These are phyloP conservation scores for Sporothrix schenckii DNA, from an alignment of 2,329 filamentous ascomycete genomes.

Conservation along the genomic window DNA sequence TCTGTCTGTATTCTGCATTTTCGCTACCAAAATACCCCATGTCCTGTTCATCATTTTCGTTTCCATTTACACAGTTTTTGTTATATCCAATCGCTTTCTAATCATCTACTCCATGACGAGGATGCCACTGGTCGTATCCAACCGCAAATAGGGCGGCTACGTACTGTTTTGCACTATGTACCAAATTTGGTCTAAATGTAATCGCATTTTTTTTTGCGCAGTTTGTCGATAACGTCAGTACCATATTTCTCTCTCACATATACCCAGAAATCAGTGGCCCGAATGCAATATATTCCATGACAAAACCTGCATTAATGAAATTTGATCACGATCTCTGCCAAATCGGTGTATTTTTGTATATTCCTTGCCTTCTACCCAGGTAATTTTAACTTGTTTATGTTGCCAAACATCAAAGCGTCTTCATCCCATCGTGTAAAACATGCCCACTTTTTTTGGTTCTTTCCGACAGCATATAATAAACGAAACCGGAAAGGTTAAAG, in stretches of 20 bases:
- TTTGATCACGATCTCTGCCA: background rate
- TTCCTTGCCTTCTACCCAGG: conserved; percentile 20
- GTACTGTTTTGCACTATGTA: background rate
- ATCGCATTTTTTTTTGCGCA: too few species aligned
- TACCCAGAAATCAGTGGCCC: background rate
- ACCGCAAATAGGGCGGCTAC: background rate
- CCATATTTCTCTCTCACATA: background rate
- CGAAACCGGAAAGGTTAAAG: background rate
- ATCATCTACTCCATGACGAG: background rate
- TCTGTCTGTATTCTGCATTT: conserved; percentile 4
- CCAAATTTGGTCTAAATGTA: background rate
- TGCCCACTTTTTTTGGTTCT: background rate
- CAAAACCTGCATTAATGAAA: background rate
- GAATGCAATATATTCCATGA: background rate
- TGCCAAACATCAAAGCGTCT: background rate
- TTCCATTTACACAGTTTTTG: background rate
- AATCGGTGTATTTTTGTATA: background rate
- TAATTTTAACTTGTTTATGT: background rate
- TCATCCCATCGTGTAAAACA: conserved; percentile 13
- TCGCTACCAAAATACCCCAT: conserved; percentile 18
- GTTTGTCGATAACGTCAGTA: background rate
- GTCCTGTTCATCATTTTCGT: background rate
- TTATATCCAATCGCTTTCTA: background rate
- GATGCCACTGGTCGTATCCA: too few species aligned
- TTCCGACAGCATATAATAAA: background rate